phyloP scores from a whole-genome alignment of 1,139 yeast genomes.

The Kodamaea sp. region DNA sequence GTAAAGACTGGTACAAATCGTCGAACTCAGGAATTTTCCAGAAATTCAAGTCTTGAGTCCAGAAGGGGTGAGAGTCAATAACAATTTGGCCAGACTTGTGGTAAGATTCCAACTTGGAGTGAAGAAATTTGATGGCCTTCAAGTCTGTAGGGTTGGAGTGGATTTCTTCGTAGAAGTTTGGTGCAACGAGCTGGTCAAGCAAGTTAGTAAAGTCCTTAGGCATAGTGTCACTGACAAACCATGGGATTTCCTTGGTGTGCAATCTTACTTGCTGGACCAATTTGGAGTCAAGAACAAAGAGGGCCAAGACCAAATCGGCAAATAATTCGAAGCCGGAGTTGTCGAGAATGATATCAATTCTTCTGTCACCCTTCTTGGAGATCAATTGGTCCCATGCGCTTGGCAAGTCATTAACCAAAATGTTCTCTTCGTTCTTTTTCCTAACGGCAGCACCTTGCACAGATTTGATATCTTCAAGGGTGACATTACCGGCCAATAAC shows the following conservation, averaged over 20 bases:
- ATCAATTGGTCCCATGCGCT: conserved; percentile 60
- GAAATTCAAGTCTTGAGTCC: conserved; percentile 80
- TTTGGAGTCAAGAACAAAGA: conserved; percentile 73
- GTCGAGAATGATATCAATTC: conserved; percentile 87
- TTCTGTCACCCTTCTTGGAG: conserved; percentile 29
- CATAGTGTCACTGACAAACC: conserved; percentile 98
- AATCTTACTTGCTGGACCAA: conserved; percentile 64
- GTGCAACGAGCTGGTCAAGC: conserved; percentile 57
- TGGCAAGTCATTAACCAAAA: conserved; percentile 73
- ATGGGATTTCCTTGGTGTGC: conserved; percentile 90
- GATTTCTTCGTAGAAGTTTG: conserved; percentile 52
- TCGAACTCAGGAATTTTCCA: conserved; percentile 60
- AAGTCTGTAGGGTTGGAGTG: conserved; percentile 24
- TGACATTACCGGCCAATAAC: conserved; percentile 75
- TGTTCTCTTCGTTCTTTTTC: conserved; percentile 78
- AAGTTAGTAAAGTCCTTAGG: conserved; percentile 71
- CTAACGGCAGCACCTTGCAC: conserved; percentile 90
- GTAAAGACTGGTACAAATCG: conserved; percentile 50
- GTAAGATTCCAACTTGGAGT: conserved; percentile 51
- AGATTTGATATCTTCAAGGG: conserved; percentile 81
- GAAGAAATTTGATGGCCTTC: conserved; percentile 40
- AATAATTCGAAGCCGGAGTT: conserved; percentile 94
- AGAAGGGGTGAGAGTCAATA: conserved; percentile 69
- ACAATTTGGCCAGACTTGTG: conserved; percentile 51
- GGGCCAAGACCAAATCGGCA: conserved; percentile 77